These are phyloP conservation scores for Ensete glaucum DNA, from an alignment of 176 grass and related monocot genomes.

Conservation along the genomic window DNA sequence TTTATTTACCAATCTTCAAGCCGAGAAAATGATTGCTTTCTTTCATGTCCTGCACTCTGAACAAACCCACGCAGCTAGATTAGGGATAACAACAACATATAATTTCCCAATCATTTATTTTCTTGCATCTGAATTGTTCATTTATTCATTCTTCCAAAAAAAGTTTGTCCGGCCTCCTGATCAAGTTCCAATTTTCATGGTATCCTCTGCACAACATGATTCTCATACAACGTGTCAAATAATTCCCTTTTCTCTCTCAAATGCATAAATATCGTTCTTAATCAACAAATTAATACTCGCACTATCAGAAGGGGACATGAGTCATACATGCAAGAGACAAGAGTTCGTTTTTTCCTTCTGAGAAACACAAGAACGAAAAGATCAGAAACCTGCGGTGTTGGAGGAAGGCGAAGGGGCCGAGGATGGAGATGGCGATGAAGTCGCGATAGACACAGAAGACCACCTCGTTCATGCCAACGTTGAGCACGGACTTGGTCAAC, in stretches of 20 bases:
- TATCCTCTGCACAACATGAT: neutral
- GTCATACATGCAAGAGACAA: neutral
- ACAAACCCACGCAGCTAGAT: neutral
- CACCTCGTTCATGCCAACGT: constrained; percentile 96
- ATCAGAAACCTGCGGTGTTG: constrained; percentile 7
- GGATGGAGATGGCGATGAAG: constrained; percentile 61
- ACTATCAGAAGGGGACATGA: neutral
- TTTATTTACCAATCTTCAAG: neutral
- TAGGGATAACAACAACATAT: neutral
- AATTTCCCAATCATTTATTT: neutral
- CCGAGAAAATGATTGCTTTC: neutral
- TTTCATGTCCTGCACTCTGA: neutral
- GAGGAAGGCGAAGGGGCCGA: constrained; percentile 65
- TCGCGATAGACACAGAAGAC: constrained; percentile 97
- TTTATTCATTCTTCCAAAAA: too few species aligned
- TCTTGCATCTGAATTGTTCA: neutral
- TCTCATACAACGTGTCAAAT: neutral
- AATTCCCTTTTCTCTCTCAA: neutral
- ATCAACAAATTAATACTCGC: neutral
- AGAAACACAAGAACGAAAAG: neutral
- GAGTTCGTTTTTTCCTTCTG: neutral
- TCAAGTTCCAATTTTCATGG: neutral
- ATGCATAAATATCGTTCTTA: neutral
- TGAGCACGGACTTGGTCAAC: constrained; percentile 95
- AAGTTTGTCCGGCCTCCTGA: too few species aligned